Evolutionary conservation across 164 flowering plant genomes (phyloP).

Genomic region (Piper betle): DNA sequence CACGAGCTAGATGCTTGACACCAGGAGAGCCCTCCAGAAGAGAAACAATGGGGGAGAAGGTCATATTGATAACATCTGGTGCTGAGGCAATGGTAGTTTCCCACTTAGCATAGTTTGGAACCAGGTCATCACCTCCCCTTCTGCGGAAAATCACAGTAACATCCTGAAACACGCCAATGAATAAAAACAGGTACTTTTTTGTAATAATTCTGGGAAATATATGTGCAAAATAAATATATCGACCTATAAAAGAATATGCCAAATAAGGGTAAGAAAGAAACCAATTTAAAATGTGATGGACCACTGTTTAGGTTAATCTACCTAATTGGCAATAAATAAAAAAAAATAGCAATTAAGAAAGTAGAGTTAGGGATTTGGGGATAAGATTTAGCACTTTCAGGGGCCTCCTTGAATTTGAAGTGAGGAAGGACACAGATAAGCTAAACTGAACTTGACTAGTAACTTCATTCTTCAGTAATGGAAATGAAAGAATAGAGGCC

Average conservation of each 20-base stretch:
- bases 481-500: too few species aligned
- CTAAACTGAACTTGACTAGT: too few species aligned
- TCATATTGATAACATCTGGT: constrained; percentile 94
- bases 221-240: background rate
- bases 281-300: too few species aligned
- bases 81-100: constrained; percentile 51
- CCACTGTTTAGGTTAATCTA: too few species aligned
- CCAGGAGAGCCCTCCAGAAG: constrained; percentile 80
- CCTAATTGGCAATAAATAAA: too few species aligned
- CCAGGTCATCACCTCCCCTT: constrained; percentile 98
- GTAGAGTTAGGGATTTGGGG: too few species aligned
- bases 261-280: background rate
- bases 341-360: too few species aligned
- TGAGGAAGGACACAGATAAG: too few species aligned
- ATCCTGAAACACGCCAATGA: constrained; percentile 43
- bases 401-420: too few species aligned
- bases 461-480: too few species aligned
- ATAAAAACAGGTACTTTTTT: background rate
- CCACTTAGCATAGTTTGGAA: constrained; percentile 82
- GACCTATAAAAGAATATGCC: background rate
- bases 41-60: constrained; percentile 73
- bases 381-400: too few species aligned
- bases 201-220: too few species aligned
- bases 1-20: constrained; percentile 71
- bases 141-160: constrained; percentile 93